These are phyloP conservation scores for Calonectria pseudoreteaudii DNA, from an alignment of 2,329 filamentous ascomycete genomes.

Conservation along the genomic window DNA sequence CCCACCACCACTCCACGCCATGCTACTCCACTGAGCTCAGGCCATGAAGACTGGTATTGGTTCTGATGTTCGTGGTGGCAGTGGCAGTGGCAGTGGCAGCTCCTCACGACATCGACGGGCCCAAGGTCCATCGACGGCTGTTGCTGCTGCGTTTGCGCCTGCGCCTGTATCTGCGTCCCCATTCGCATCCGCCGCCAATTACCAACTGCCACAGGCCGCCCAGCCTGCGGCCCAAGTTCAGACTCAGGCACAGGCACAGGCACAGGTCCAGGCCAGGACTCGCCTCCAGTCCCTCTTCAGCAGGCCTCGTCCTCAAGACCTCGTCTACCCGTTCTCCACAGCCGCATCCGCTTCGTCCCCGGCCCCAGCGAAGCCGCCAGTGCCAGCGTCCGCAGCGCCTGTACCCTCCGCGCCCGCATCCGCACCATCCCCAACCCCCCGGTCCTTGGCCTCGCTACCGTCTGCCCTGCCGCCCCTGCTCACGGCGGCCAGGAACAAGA, in stretches of 20 bases:
- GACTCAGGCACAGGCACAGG: conserved; percentile 25
- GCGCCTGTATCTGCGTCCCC: conserved; percentile 12
- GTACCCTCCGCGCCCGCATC: neutral
- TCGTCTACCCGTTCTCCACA: conserved; percentile 25
- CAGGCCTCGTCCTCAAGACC: conserved; percentile 37
- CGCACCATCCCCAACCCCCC: conserved; percentile 24
- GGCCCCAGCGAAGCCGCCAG: conserved; percentile 15
- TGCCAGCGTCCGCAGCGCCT: conserved; percentile 6
- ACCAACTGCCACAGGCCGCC: conserved; percentile 35
- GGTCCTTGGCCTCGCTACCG: conserved; percentile 37
- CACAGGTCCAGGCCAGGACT: conserved; percentile 32
- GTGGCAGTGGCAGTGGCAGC: conserved; percentile 1
- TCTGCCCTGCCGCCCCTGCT: conserved; percentile 35
- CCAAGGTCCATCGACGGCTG: conserved; percentile 27
- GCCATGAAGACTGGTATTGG: conserved; percentile 38
- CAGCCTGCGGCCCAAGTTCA: conserved; percentile 28
- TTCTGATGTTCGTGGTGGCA: conserved; percentile 30
- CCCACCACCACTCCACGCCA: conserved; percentile 40
- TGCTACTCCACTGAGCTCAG: conserved; percentile 43
- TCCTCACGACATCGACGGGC: conserved; percentile 38
- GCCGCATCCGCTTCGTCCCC: conserved; percentile 31
- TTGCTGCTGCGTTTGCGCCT: neutral
- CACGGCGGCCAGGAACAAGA: neutral
- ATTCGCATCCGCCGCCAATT: conserved; percentile 34
- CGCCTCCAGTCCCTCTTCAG: conserved; percentile 35